Percentiles rank a stretch among this genome's conserved stretches.
Conservation (phyloP, 805 yeast species). For the Lipomyces mesembrius region DNA sequence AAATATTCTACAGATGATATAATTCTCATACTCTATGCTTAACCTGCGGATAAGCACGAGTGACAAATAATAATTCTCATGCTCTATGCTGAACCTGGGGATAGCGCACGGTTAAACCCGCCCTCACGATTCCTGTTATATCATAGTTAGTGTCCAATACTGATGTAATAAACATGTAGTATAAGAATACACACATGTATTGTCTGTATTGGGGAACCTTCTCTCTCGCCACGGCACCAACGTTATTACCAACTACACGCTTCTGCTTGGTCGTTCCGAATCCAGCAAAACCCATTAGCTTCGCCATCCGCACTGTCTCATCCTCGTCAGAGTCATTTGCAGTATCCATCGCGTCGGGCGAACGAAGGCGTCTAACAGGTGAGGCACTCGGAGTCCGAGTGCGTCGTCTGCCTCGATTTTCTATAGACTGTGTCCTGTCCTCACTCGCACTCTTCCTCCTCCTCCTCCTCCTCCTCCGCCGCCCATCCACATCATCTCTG, state of each 20-base stretch:
- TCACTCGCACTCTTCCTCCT: background rate
- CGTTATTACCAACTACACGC: conserved; percentile 48
- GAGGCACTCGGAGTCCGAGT: conserved; percentile 19
- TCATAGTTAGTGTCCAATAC: background rate
- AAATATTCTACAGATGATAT: no score
- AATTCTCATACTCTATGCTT: no score
- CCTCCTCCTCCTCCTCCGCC: background rate
- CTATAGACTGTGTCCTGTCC: background rate
- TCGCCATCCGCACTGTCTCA: conserved; percentile 42
- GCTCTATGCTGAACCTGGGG: background rate
- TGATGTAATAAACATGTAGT: background rate
- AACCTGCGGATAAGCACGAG: no score
- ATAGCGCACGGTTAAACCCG: conserved; percentile 27
- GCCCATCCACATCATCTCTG: background rate
- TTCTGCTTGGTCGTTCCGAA: conserved; percentile 50
- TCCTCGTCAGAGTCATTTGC: conserved; percentile 31
- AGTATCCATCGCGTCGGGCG: conserved; percentile 16
- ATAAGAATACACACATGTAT: conserved; percentile 44
- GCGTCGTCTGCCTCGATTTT: conserved; percentile 8
- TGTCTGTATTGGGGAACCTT: conserved; percentile 48
- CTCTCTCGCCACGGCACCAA: conserved; percentile 44
- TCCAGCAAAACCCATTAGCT: conserved; percentile 52
- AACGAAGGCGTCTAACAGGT: conserved; percentile 15
- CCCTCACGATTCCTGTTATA: conserved; percentile 28
- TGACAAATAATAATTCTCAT: background rate